Base-by-base conservation (phyloP, 73 alveolate species). In the Paramecium caudatum region DNA sequence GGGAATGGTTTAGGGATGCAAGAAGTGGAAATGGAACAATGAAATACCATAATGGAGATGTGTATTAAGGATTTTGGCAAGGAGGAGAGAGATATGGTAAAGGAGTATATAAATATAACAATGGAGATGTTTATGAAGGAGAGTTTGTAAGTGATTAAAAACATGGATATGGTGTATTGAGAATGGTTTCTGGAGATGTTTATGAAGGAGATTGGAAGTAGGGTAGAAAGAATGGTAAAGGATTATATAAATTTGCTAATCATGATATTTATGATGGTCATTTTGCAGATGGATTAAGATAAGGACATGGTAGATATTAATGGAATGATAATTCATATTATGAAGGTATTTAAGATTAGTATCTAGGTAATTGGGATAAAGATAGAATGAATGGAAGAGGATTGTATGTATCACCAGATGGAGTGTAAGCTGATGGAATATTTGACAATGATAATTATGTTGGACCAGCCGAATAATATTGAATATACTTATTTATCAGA, bases 181-280 rank as follows among this genome's bases (percentile, higher is more conserved):
- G 55, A 12, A 62, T 86, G 82, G 80, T 49, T 27, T 49, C 68
- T 19, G 95, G 95, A 21, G 90, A 91, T 62, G 46, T 78, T 19
- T 91, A 82, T 82, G 95, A 91, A 4, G 95, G 93, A 8, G 91
- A 84, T 1, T 91, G 93, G 93, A 91, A 69, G 45, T 27, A 82
- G 34, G 94, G 94, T 6, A 55, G 87, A 48, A 91, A 91, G 36
- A 82, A 82, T 82, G 94, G 94, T 25, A 91, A 83, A 27, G 94
- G 94, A 33, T 47, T 91, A 12, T 91, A 91, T 37, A 82, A 19
- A 46, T 91, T 91, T 91, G 91, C 91, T 33, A 91, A 91, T 91
- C 93, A 87, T 23, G 94, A 91, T 55, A 36, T 82, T 15, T 91
- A 62, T 82, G 94, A 91, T 49, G 94, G 94, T 2, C 39, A 47